A percentile compares a stretch with the other conserved stretches of the same genome.
Evolutionary conservation across 1,139 yeast species (phyloP).

Genomic region (Debaryomyces psychrophilus): DNA sequence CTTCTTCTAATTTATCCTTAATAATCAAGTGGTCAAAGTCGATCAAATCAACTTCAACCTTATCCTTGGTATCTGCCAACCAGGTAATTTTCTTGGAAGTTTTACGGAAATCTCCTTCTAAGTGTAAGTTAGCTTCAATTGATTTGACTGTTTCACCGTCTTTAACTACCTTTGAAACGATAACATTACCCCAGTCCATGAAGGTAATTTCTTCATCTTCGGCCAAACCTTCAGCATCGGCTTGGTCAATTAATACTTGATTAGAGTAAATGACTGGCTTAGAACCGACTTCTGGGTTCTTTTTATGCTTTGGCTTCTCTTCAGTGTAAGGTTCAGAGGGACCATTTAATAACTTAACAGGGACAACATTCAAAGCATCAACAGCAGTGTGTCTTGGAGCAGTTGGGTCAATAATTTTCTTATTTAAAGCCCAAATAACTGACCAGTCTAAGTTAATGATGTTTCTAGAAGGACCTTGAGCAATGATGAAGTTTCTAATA

Average conservation of each 20-base stretch:
- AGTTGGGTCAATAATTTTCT: constrained; percentile 87
- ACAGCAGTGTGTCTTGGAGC: constrained; percentile 90
- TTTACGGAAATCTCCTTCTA: constrained; percentile 93
- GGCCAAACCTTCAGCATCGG: constrained; percentile 69
- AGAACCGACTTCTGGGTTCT: constrained; percentile 81
- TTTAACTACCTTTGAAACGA: constrained; percentile 66
- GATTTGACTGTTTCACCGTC: constrained; percentile 56
- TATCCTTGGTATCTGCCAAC: constrained; percentile 78
- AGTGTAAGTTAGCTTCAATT: constrained; percentile 73
- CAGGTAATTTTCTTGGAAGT: constrained; percentile 89
- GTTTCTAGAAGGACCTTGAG: constrained; percentile 93
- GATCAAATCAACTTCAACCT: constrained; percentile 67
- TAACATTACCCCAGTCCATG: constrained; percentile 97
- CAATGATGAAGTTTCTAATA: constrained; percentile 78
- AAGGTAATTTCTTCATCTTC: constrained; percentile 82
- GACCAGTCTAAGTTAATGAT: constrained; percentile 92
- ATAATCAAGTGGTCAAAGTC: constrained; percentile 91
- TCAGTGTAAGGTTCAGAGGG: constrained; percentile 63
- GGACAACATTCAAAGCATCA: constrained; percentile 56
- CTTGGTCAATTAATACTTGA: constrained; percentile 74
- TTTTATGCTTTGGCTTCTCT: constrained; percentile 86
- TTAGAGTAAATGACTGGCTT: constrained; percentile 71
- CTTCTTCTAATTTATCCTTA: constrained; percentile 89
- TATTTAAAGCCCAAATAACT: constrained; percentile 89
- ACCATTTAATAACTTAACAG: constrained; percentile 62